Percentiles rank a stretch among this genome's conserved stretches.
These are phyloP conservation scores for Calonectria henricotiae DNA, from an alignment of 2,329 filamentous ascomycete species.

Conservation along the genomic window DNA sequence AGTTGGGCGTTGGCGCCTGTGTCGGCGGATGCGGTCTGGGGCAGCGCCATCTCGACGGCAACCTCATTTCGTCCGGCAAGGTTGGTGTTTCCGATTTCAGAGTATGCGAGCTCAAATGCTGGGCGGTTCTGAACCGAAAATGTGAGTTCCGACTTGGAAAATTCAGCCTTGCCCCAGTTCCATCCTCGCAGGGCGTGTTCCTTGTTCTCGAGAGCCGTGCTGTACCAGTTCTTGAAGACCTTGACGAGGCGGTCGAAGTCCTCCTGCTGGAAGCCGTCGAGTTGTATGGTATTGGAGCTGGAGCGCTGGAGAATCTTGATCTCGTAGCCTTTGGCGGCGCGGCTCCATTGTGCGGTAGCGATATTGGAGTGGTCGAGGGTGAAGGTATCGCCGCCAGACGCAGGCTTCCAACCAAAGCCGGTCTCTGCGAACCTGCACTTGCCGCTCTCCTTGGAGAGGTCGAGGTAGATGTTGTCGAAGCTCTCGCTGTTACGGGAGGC, in stretches of 20 bases:
- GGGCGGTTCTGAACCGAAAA: slow-evolving; percentile 98
- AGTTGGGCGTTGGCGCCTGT: slow-evolving; percentile 82
- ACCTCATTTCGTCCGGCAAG: slow-evolving; percentile 98
- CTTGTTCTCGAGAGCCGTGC: slow-evolving; percentile 90
- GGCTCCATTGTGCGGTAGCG: slow-evolving; percentile 91
- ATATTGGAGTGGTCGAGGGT: slow-evolving; percentile 93
- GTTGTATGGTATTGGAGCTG: slow-evolving; percentile 88
- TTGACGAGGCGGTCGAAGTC: slow-evolving; percentile 93
- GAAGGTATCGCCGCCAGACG: slow-evolving; percentile 90
- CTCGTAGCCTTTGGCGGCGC: slow-evolving; percentile 92
- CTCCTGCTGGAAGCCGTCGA: slow-evolving; percentile 96
- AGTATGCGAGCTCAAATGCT: slow-evolving; percentile 96
- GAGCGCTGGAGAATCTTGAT: slow-evolving; percentile 88
- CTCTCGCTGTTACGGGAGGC: slow-evolving; percentile 75
- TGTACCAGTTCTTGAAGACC: slow-evolving; percentile 99
- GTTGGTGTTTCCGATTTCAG: slow-evolving; percentile 98
- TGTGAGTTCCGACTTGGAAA: slow-evolving; percentile 92
- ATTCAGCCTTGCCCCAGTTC: slow-evolving; percentile 99
- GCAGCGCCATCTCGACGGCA: slow-evolving; percentile 91
- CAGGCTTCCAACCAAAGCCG: slow-evolving; percentile 95
- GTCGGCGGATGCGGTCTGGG: slow-evolving; percentile 79
- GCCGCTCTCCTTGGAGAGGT: slow-evolving; percentile 92
- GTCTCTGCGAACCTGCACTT: slow-evolving; percentile 96
- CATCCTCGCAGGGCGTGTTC: slow-evolving; percentile 96
- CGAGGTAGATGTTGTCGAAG: slow-evolving; percentile 97